Evolutionary conservation across 139 green algal genomes (phyloP).

Genomic region (Tetradesmus lagerheimii): DNA sequence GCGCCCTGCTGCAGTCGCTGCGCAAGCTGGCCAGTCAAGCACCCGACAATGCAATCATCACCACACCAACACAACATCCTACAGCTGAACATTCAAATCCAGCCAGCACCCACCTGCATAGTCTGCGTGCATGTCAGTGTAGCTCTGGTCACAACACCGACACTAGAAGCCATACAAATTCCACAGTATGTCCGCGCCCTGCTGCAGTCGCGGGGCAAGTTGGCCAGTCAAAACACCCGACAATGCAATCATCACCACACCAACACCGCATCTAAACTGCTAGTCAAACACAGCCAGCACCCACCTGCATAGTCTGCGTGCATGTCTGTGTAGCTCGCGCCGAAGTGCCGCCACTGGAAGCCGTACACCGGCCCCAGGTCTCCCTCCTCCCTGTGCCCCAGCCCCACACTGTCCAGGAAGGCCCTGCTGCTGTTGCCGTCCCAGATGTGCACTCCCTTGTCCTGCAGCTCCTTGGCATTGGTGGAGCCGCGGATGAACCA

Average conservation of each 20-base stretch:
- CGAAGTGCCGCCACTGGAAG: conserved; percentile 99
- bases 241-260: too few species aligned
- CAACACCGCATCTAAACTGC: too few species aligned
- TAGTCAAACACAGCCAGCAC: too few species aligned
- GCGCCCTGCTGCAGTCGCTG: too few species aligned
- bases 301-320: conserved; percentile 94
- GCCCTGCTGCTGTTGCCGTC: conserved; percentile 91
- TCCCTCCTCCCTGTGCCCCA: conserved; percentile 79
- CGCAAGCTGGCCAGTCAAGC: too few species aligned
- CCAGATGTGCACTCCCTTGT: conserved; percentile 97
- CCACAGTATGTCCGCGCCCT: too few species aligned
- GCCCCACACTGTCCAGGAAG: conserved; percentile 29
- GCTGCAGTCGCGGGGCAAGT: too few species aligned
- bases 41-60: too few species aligned
- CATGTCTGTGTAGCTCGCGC: conserved; percentile 95
- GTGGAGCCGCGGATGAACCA: conserved; percentile 97
- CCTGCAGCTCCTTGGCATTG: conserved; percentile 85
- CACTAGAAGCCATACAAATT: conserved; percentile 99
- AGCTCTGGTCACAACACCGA: conserved; percentile 98
- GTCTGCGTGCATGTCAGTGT: conserved; percentile 97
- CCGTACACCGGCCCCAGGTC: conserved; percentile 99
- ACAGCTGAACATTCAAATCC: too few species aligned
- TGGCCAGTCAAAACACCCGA: too few species aligned
- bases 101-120: conserved; percentile 82
- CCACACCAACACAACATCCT: too few species aligned